Evolutionary conservation across 2,329 filamentous ascomycete species (phyloP).

Genomic region (Alternaria alternata): DNA sequence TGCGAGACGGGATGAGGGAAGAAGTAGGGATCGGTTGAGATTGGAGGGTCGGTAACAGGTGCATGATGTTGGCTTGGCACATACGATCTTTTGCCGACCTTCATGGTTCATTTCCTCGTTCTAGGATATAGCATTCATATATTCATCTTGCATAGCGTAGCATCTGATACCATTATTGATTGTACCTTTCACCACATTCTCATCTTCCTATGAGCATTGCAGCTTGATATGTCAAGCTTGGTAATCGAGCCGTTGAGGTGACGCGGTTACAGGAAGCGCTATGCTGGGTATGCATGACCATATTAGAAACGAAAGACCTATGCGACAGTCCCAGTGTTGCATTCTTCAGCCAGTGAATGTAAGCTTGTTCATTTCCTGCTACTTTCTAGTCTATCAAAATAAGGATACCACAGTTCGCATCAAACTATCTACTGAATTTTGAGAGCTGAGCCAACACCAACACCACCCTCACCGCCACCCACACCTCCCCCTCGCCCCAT

Average conservation of each 20-base stretch:
- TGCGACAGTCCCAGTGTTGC: too few species aligned
- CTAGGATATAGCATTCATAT: background rate
- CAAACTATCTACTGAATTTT: background rate
- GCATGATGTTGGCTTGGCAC: background rate
- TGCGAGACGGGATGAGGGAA: slow-evolving; percentile 53
- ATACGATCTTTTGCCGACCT: background rate
- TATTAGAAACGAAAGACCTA: too few species aligned
- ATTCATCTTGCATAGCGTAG: slow-evolving; percentile 1
- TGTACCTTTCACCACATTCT: background rate
- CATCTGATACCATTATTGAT: slow-evolving; percentile 1
- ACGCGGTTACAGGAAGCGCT: too few species aligned
- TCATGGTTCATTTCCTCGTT: background rate
- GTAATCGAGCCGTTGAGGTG: too few species aligned
- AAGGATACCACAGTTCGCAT: background rate
- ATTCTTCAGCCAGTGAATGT: too few species aligned
- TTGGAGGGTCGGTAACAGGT: slow-evolving; percentile 41
- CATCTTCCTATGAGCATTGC: background rate
- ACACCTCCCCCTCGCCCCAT: slow-evolving; percentile 1
- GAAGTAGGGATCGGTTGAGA: slow-evolving; percentile 42
- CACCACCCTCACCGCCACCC: background rate
- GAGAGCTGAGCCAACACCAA: background rate
- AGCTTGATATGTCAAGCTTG: too few species aligned
- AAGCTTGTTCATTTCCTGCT: too few species aligned
- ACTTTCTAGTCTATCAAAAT: too few species aligned
- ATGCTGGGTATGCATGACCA: too few species aligned